Evolutionary conservation across 106 monocot genomes (phyloP), one percentile per base, ranked within the genome.

Genomic region (Chionographis japonica): DNA sequence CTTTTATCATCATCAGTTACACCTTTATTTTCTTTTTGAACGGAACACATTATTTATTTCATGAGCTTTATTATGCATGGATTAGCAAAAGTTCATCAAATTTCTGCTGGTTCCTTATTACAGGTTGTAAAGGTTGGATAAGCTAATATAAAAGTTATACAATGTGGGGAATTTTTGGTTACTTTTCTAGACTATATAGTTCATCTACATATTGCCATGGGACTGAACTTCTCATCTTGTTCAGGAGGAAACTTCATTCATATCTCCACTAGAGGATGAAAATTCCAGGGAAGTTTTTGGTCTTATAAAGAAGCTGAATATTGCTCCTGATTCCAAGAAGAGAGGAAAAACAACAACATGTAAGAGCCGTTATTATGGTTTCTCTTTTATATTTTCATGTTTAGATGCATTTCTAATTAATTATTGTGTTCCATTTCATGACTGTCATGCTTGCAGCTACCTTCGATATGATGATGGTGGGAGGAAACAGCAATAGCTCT

Each of bases 261-360:
- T 75, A 62, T 72, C 90, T 59, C 87, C 86, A 17, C 40, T 73
- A 19, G 90, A 87, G 38, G 83, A 93, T 63, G 87, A 87, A 43
- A 61, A 79, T 60, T 98, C 98, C 36, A 76, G 70, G 54, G 85
- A 90, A 73, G 61, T 98, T 72, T 98, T 90, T 74, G 73, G 90
- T 75, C 98, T 93, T 38, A 98, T 98, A 59, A 92, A 83, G 70
- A 98, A 93, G 79, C 50, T 90, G 35, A 98, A 98, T 51, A 83
- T 77, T 52, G 80, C 80, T 8, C 83, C 79, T 67, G 74, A 71
- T 50, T 60, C 87, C 52, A 92, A 81, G 75, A 95, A 74, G 69
- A 86, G 60, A 82, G 77, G 66, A 54, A 93, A 75, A 71, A 37
- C 71, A 71, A n/a, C n/a, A 18, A 52, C 83, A 76, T 71, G 98